Evolutionary conservation across 495 filamentous ascomycete species (phyloP), one percentile per base, ranked within the genome.

Genomic region (Copromyces sp.): DNA sequence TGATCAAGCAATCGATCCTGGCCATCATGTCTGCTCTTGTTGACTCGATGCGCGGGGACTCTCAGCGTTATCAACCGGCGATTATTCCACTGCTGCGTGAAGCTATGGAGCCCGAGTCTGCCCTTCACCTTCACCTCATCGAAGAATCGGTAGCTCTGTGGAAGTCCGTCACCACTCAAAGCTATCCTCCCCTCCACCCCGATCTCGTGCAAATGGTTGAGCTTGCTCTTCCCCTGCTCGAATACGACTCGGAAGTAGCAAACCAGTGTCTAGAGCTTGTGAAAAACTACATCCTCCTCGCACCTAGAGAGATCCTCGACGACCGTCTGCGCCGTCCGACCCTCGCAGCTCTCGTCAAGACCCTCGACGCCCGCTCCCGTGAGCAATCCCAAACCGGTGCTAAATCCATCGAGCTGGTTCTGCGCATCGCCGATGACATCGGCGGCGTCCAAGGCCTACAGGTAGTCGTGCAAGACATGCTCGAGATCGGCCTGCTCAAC

Each of bases 111-210:
- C 89, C 91, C 4, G 88, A 87, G n/a, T 94, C 93, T 6, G 89
- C 94, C 39, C 89, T 90, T 39, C 89, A 92, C 74, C 79, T 96
- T 8, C 95, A 97, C 77, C 89, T 98, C 9, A 86, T 97, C 12
- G 95, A 98, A 72, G 95, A 99, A 76, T 92, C 94, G 0, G 84
- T 99, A 14, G 94, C 97, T 39, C 87, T 99, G 32, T 97, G 94
- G 94, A 84, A 87, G 20, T 85, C 90, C 2, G 87, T 97, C n/a
- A 79, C 97, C 35, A 82, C 83, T 68, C 90, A 95, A 74, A 93
- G 90, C 24, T 86, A 87, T 5, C 80, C 87, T 5, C 90, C 92
- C 1, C 84, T 92, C 14, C 86, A 89, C 3, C 82, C 86, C 1
- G 90, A 90, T 4, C 84, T 97, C 17, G 80, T 94, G 5, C 83